phyloP scores from a whole-genome alignment of 2,329 filamentous ascomycete genomes.

The Aquanectria penicillioides region DNA sequence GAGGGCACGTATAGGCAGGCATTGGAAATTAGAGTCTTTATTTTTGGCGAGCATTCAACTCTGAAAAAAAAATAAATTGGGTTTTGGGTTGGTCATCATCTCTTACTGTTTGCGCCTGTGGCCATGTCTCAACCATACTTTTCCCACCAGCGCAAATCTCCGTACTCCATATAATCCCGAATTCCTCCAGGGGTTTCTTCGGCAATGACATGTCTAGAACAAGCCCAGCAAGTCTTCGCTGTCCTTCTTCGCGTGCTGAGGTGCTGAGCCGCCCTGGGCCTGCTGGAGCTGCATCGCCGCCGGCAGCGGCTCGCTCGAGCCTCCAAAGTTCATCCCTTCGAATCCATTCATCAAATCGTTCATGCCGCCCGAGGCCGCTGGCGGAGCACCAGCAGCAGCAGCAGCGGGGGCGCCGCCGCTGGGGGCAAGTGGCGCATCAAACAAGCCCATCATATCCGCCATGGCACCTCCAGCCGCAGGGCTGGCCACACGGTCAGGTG shows the following conservation, averaged over 20 bases:
- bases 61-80: conserved; percentile 24
- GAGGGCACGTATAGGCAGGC: conserved; percentile 20
- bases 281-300: conserved; percentile 66
- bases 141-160: conserved; percentile 27
- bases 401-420: conserved; percentile 47
- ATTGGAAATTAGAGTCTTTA: conserved; percentile 35
- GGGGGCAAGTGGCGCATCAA: conserved; percentile 71
- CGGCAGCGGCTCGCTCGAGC: conserved; percentile 69
- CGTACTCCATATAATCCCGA: conserved; percentile 29
- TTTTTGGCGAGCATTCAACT: conserved; percentile 35
- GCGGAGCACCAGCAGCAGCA: conserved; percentile 49
- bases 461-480: conserved; percentile 64
- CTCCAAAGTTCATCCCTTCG: conserved; percentile 78
- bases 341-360: conserved; percentile 94
- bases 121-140: conserved; percentile 26
- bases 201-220: conserved; percentile 44
- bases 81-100: conserved; percentile 29
- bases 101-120: conserved; percentile 33
- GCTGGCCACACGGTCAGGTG: conserved; percentile 75
- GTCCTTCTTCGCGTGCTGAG: conserved; percentile 58
- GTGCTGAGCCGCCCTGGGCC: conserved; percentile 39
- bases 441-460: conserved; percentile 75
- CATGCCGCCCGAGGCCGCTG: conserved; percentile 66
- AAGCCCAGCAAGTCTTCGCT: conserved; percentile 68
- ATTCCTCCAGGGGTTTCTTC: conserved; percentile 22